Base-by-base conservation (phyloP, 805 yeast genomes). In the Starmerella davenportii region DNA sequence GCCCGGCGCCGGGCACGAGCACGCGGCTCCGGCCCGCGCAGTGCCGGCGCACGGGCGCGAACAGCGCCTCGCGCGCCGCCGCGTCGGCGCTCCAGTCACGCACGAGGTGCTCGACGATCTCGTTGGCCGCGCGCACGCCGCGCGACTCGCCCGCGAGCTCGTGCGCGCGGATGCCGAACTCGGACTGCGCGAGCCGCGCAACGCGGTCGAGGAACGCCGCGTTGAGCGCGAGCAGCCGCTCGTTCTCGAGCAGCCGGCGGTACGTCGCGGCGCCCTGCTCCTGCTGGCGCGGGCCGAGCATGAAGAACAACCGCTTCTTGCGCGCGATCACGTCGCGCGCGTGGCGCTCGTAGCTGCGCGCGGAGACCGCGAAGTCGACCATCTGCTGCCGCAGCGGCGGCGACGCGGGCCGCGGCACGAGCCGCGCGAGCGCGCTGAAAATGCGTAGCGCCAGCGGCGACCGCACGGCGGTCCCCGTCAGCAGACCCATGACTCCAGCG, bases 1-100 rank as follows among this genome's bases (percentile, higher is more conserved):
- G 61, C 0, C 96, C 96, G 1, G 90, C 71, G 0, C 96, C 96
- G 0, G 96, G 95, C 1, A 80, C 69, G 3, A 85, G 58, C 0
- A 81, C 65, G 11, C 70, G 39, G 4, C 30, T 16, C 2, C 14
- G 21, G 5, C 21, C 25, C 17, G n/a, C 21, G 8, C 14, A 8
- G 2, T 46, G 36, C 4, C 56, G 49, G 4, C 50, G 48, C 18
- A 81, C 62, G 44, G 73, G 82, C 1, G 61, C 51, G 23, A 71
- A 45, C 34, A 81, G 54, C 0, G 79, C 79, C 4, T 51, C 41
- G 1, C 76, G 54, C 50, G 75, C 85, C 2, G 43, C 46, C 3
- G 56, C 59, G 16, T 70, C 74, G 11, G 8, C 47, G 2, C 75
- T 59, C 90, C 93, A 85, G 53, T 87, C 95, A 35, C 95, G 61